Evolutionary conservation across 768 basidiomycete species (phyloP).

Genomic region (Pleurotus cornucopiae): DNA sequence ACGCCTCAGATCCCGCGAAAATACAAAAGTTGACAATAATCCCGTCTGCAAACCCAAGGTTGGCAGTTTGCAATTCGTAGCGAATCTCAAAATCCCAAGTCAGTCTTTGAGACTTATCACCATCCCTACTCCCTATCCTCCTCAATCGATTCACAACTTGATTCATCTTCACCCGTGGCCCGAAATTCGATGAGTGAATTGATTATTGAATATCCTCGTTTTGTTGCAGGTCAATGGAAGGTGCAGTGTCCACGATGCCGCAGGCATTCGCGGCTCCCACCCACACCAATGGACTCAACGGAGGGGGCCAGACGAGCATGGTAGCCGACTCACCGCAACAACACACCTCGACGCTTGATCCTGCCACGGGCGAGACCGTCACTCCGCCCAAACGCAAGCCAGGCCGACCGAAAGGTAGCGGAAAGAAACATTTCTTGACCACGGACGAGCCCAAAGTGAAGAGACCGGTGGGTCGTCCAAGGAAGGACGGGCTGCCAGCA

Average conservation of each 20-base stretch:
- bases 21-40: conserved; percentile 1
- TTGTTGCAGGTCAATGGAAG: conserved; percentile 7
- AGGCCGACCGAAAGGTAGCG: conserved; percentile 77
- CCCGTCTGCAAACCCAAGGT: not conserved
- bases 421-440: conserved; percentile 55
- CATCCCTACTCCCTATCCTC: not conserved
- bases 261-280: not conserved
- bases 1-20: conserved; percentile 1
- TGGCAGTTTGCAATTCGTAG: not conserved
- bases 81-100: not conserved
- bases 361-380: not conserved
- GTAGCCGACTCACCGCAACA: not conserved
- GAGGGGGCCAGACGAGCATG: not conserved
- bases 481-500: conserved; percentile 79
- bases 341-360: not conserved
- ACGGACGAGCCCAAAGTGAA: conserved; percentile 53
- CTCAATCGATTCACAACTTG: not conserved
- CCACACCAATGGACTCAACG: not conserved
- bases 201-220: not conserved
- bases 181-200: not conserved
- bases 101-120: not conserved
- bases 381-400: conserved; percentile 55
- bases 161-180: not conserved
- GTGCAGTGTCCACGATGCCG: conserved; percentile 4
- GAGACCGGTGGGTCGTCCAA: conserved; percentile 74